Conservation (phyloP, 2,329 filamentous ascomycete genomes). For the Scedosporium dehoogii region DNA sequence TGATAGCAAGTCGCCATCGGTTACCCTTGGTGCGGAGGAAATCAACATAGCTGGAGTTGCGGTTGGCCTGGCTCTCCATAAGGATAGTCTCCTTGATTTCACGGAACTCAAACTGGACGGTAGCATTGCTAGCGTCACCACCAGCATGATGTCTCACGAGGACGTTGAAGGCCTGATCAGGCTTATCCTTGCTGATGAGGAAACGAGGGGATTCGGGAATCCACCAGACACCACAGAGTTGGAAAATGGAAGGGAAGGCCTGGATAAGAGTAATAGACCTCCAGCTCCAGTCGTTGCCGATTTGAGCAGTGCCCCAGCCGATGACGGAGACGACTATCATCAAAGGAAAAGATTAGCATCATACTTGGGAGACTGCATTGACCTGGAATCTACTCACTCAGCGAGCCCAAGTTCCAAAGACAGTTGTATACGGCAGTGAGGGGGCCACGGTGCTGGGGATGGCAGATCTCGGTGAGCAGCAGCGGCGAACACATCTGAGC, state of each 20-base stretch:
- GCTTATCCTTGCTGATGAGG: constrained; percentile 52
- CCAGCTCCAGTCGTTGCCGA: constrained; percentile 56
- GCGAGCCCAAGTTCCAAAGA: constrained; percentile 52
- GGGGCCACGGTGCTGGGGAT: constrained; percentile 57
- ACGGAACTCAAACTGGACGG: constrained; percentile 55
- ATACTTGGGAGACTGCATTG: background rate
- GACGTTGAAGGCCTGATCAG: constrained; percentile 50
- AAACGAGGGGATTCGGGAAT: constrained; percentile 59
- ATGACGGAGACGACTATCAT: constrained; percentile 44
- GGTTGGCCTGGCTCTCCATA: constrained; percentile 41
- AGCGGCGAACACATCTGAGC: constrained; percentile 55
- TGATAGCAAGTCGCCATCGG: constrained; percentile 51
- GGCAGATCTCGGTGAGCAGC: constrained; percentile 55
- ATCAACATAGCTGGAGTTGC: constrained; percentile 44
- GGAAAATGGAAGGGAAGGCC: constrained; percentile 48
- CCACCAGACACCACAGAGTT: constrained; percentile 51
- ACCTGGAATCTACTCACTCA: constrained; percentile 11
- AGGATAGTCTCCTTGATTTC: constrained; percentile 57
- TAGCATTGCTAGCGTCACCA: constrained; percentile 45
- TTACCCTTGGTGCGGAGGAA: constrained; percentile 55
- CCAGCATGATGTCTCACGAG: constrained; percentile 55
- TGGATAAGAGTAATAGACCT: constrained; percentile 55
- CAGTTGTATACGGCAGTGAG: constrained; percentile 60
- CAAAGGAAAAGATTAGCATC: background rate
- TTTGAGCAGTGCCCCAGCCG: constrained; percentile 51